phyloP scores from a whole-genome alignment of 208 protist genomes.

The Crithidia sp. region DNA sequence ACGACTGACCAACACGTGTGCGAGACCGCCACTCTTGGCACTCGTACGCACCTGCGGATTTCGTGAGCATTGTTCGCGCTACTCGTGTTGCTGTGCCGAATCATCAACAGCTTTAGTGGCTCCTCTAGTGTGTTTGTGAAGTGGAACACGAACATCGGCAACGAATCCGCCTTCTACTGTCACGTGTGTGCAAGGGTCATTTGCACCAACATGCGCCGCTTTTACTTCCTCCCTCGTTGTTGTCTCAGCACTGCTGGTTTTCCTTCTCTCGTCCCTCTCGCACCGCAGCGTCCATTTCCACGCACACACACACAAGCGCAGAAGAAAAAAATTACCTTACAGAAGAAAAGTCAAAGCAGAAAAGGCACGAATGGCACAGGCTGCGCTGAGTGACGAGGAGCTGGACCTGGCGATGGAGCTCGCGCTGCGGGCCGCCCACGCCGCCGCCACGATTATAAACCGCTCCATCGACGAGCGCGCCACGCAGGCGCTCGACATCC shows the following conservation, averaged over 20 bases:
- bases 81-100: too few species aligned
- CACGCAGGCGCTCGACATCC: slow-evolving; percentile 31
- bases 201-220: too few species aligned
- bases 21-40: too few species aligned
- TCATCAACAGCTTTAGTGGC: too few species aligned
- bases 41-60: too few species aligned
- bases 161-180: too few species aligned
- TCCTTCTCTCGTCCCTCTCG: neutral
- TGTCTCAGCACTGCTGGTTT: neutral
- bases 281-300: neutral
- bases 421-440: slow-evolving; percentile 62
- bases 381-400: slow-evolving; percentile 52
- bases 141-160: too few species aligned
- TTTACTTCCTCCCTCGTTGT: too few species aligned
- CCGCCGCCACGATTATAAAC: slow-evolving; percentile 66
- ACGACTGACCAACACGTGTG: too few species aligned
- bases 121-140: too few species aligned
- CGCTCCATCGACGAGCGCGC: slow-evolving; percentile 60
- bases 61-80: too few species aligned
- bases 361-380: slow-evolving; percentile 15
- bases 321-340: neutral
- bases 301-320: neutral
- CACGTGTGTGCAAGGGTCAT: too few species aligned
- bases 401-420: slow-evolving; percentile 65
- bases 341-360: slow-evolving; percentile 9